Conservation (phyloP, 176 grass and related monocot species). For the Chrysopogon serrulatus region DNA sequence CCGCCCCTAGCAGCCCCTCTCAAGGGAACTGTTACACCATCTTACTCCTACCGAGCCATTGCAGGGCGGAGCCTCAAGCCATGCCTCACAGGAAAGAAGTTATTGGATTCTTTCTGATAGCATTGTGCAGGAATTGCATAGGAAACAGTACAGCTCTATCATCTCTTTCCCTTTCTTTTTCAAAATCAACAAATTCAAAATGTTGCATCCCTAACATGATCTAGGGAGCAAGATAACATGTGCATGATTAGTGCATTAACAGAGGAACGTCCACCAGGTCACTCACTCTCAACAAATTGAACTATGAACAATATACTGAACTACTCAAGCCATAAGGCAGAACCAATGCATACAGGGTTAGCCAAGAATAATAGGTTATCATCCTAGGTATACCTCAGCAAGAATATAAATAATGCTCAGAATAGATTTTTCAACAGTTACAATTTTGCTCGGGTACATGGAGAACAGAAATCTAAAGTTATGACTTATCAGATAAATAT, state of each 20-base stretch:
- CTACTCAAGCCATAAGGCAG: neutral
- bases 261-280: neutral
- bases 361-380: neutral
- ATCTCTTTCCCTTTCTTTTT: neutral
- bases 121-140: neutral
- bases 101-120: neutral
- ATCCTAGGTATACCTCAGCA: neutral
- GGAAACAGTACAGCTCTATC: neutral
- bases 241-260: neutral
- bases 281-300: neutral
- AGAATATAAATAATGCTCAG: neutral
- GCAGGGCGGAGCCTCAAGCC: neutral
- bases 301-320: neutral
- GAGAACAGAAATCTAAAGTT: conserved; percentile 14
- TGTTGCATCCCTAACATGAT: neutral
- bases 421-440: neutral
- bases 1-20: no score
- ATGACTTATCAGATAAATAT: conserved; percentile 13
- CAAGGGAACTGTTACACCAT: no score
- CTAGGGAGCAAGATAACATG: neutral
- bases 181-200: neutral
- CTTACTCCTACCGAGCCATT: neutral
- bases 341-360: neutral
- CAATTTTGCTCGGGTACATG: neutral
- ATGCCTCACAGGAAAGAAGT: neutral